Evolutionary conservation across 2,329 filamentous ascomycete species (phyloP), one percentile per base, ranked within the genome.

Genomic region (Colletotrichum sp.): DNA sequence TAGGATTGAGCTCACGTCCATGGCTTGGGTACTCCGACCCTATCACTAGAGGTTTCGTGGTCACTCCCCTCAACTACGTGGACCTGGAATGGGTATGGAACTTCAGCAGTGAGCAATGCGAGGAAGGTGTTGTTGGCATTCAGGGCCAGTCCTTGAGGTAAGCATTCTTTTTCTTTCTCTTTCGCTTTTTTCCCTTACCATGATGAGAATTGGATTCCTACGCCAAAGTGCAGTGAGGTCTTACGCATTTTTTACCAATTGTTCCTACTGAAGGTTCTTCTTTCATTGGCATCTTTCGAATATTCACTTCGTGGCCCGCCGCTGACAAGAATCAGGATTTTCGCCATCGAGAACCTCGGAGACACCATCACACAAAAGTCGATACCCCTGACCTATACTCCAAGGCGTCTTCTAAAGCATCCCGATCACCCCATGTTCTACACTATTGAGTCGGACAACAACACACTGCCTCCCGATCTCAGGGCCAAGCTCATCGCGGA

Each of bases 11-110:
- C 83, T 98, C 96, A 18, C 92, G 96, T 72, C 95, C 97, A n/a
- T 99, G 96, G 96, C 89, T 99, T 6, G 96, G 96, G 59, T 99
- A 99, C 83, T 94, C 96, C 1, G 95, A 99, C 81, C 93, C 95
- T 3, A 93, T 96, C 75, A 96, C 94, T 4, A 95, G 95, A 81
- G 93, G 93, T 48, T 98, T 98, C 81, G 95, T 98, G 85, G 93
- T 99, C 79, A 98, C 96, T 1, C 97, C 98, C 1, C 87, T 99
- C 34, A 95, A 95, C 83, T 98, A 98, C 81, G 93, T 94, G 69
- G 93, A 94, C 55, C 91, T 99, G 32, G 96, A 98, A 84, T 98
- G 95, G 89, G 96, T 95, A 5, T 98, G 96, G 94, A 98, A 97
- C 81, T 99, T 99, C 83, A 96, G 95, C 84, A 98, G 96, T 82